Evolutionary conservation across 2,329 filamentous ascomycete genomes (phyloP).

Genomic region (Pyricularia grisea): DNA sequence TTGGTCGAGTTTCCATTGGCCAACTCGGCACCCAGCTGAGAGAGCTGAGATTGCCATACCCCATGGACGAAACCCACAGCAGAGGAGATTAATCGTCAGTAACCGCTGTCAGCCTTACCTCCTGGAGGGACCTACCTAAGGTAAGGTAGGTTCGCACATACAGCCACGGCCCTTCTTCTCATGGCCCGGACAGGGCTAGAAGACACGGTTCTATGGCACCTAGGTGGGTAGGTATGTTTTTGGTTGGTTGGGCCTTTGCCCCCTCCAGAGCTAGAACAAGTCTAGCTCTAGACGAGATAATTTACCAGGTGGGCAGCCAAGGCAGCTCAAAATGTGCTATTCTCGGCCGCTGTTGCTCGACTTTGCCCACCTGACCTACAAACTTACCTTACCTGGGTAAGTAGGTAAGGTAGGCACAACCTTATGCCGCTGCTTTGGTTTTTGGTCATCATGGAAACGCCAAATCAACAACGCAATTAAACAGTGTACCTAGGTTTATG

Average conservation of each 20-base stretch:
- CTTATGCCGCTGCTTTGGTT: background rate
- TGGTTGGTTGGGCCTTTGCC: background rate
- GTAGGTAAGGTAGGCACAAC: background rate
- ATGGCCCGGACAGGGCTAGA: too few species aligned
- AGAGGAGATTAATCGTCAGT: background rate
- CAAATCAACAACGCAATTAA: background rate
- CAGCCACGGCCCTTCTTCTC: background rate
- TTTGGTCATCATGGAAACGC: background rate
- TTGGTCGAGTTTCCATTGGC: background rate
- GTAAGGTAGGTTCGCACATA: background rate
- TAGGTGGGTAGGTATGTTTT: too few species aligned
- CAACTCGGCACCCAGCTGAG: background rate
- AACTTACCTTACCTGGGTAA: background rate
- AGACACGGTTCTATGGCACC: background rate
- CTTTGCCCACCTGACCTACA: background rate
- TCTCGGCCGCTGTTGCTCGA: background rate
- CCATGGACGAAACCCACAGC: background rate
- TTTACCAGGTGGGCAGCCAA: background rate
- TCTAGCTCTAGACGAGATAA: background rate
- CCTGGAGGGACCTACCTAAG: background rate
- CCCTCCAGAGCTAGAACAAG: background rate
- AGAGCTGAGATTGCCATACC: background rate
- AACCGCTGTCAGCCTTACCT: background rate
- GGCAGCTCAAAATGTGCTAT: background rate
- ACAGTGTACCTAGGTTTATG: too few species aligned